phyloP scores from a whole-genome alignment of 2,329 filamentous ascomycete species.

The Alternaria gansuensis region DNA sequence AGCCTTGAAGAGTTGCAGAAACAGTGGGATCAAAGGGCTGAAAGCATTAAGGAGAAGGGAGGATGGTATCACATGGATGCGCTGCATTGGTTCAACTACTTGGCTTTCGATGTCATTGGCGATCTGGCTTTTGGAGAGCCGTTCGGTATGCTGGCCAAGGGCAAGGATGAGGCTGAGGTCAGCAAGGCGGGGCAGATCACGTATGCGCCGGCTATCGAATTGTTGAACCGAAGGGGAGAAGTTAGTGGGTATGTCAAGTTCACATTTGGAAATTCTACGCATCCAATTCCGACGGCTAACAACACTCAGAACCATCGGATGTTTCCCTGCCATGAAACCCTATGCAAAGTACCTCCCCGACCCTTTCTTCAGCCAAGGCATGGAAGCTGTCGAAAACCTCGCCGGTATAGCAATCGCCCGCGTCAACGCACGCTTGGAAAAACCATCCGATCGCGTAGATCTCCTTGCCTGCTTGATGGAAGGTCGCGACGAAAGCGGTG shows the following conservation, averaged over 20 bases:
- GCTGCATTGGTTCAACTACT: constrained; percentile 81
- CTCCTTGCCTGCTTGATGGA: constrained; percentile 85
- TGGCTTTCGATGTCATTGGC: constrained; percentile 63
- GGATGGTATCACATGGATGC: constrained; percentile 73
- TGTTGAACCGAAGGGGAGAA: constrained; percentile 86
- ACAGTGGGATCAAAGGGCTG: constrained; percentile 74
- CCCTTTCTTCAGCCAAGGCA: constrained; percentile 78
- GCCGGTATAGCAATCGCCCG: constrained; percentile 88
- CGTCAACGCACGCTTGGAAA: constrained; percentile 75
- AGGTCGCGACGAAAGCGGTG: constrained; percentile 80
- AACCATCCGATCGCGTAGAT: constrained; percentile 72
- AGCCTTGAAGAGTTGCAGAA: constrained; percentile 78
- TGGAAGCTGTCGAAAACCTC: constrained; percentile 78
- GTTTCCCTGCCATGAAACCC: constrained; percentile 76
- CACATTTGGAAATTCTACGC: not conserved
- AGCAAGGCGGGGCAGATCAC: constrained; percentile 68
- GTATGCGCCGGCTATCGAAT: constrained; percentile 83
- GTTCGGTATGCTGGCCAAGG: constrained; percentile 83
- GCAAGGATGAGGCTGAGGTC: constrained; percentile 79
- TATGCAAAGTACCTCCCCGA: constrained; percentile 84
- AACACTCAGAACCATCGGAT: constrained; percentile 69
- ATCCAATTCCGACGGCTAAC: constrained; percentile 15
- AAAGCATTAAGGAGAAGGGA: constrained; percentile 56
- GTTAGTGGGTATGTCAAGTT: constrained; percentile 70
- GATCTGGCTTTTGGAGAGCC: constrained; percentile 77